Base-by-base conservation (phyloP, 257 asterid genomes). In the Anisodus tanguticus region DNA sequence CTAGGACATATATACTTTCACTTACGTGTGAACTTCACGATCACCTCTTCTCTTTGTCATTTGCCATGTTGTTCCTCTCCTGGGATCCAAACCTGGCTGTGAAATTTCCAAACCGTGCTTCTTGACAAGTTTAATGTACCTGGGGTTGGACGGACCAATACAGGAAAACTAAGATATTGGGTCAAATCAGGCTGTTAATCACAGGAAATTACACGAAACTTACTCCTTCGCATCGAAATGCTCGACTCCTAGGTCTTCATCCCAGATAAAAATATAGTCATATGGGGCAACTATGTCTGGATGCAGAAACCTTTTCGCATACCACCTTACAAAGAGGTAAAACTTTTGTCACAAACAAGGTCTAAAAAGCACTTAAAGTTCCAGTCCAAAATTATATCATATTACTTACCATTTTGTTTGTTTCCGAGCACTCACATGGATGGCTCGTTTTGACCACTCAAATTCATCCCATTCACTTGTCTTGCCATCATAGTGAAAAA, bases 201-300 rank as follows among this genome's bases (percentile, higher is more conserved):
- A 68, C 31, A 77, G 47, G 64, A 26, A 45, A 53, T 13, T 13
- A 68, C 47, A 35, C 2, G 19, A 58, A n/a, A 43, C 82, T 80
- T 76, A 91, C 96, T 91, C 90, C 86, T 88, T 86, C 55, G 93
- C 91, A 70, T 91, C 88, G 76, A 92, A 92, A 84, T 92, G 77
- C 80, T 91, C 93, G 16, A 91, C 91, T 4, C 94, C 94, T 63
- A 92, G 85, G 87, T 92, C 96, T 87, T 92, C 96, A 68, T 92
- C 96, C 96, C 96, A 92, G 22, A 92, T 89, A 85, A 92, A 92
- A 77, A 92, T 92, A 81, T 92, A 91, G 66, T 92, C 96, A 86
- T 90, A 92, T 43, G 91, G 83, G 3, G 86, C 88, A 2, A 91
- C 92, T 68, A 91, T 72, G 85, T 90, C 93, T 54, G 96, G 96